phyloP scores from a whole-genome alignment of 345 rosid species.

The Populus tremula region DNA sequence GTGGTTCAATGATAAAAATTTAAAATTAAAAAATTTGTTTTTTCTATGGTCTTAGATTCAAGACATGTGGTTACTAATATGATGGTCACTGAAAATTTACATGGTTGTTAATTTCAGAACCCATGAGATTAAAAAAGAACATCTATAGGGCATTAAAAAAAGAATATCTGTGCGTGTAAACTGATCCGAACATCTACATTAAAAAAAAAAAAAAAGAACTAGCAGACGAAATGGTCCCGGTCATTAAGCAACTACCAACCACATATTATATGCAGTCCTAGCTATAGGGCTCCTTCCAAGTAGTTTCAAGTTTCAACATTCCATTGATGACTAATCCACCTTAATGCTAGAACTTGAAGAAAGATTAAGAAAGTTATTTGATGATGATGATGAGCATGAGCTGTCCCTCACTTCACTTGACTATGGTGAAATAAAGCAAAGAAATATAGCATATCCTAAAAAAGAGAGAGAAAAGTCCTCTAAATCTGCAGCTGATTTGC shows the following conservation, averaged over 20 bases:
- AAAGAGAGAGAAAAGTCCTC: neutral
- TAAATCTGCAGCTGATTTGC: slow-evolving; percentile 28
- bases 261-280: neutral
- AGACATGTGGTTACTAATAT: too few species aligned
- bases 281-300: neutral
- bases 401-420: slow-evolving; percentile 24
- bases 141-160: too few species aligned
- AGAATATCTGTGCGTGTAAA: too few species aligned
- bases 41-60: too few species aligned
- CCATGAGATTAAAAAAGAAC: too few species aligned
- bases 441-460: neutral
- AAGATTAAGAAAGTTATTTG: neutral
- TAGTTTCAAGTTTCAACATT: neutral
- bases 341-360: neutral
- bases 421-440: neutral
- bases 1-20: fast-evolving
- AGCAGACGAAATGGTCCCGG: neutral
- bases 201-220: too few species aligned
- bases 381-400: neutral
- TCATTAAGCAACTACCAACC: neutral
- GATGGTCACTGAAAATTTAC: too few species aligned
- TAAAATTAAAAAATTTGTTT: too few species aligned
- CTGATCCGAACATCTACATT: too few species aligned
- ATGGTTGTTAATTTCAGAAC: too few species aligned
- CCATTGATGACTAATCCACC: neutral